Percentiles rank a stretch among this genome's conserved stretches.
Conservation (phyloP, 495 filamentous ascomycete species). For the Baudoinia panamericana region DNA sequence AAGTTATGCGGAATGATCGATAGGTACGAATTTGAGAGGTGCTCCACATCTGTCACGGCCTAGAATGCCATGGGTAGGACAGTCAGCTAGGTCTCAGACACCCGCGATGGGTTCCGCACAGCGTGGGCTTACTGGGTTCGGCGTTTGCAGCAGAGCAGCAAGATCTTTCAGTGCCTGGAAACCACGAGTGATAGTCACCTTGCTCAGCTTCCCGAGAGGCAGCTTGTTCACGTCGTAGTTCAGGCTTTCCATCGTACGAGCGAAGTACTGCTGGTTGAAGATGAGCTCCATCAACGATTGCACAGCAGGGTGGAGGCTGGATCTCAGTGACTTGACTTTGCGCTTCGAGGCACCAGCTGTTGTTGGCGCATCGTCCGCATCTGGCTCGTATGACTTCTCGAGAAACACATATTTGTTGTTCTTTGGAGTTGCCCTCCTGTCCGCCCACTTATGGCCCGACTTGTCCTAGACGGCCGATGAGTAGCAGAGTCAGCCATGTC, state of each 20-base stretch:
- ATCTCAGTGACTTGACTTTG: conserved; percentile 1
- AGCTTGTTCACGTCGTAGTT: conserved; percentile 68
- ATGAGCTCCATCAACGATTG: conserved; percentile 65
- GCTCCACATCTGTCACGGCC: conserved; percentile 35
- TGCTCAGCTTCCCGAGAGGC: conserved; percentile 72
- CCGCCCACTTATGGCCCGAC: conserved; percentile 52
- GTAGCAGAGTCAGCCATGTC: too few relatives aligned
- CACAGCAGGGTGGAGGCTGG: conserved; percentile 23
- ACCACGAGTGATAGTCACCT: conserved; percentile 54
- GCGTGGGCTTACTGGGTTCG: too few relatives aligned
- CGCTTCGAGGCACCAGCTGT: neutral
- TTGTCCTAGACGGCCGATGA: too few relatives aligned
- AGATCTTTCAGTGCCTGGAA: conserved; percentile 64
- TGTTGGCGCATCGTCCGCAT: conserved; percentile 31
- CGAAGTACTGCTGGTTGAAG: conserved; percentile 61
- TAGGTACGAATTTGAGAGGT: conserved; percentile 63
- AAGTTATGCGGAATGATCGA: conserved; percentile 72
- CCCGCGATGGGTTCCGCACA: too few relatives aligned
- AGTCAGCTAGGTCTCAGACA: too few relatives aligned
- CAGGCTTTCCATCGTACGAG: conserved; percentile 49
- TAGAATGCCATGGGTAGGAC: conserved; percentile 35
- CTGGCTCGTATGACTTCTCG: conserved; percentile 52
- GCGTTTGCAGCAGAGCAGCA: conserved; percentile 48
- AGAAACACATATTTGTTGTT: conserved; percentile 64
- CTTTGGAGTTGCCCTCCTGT: conserved; percentile 46